Evolutionary conservation across 306 rosid species (phyloP), one percentile per base, ranked within the genome.

Genomic region (Adenanthera pavonina): DNA sequence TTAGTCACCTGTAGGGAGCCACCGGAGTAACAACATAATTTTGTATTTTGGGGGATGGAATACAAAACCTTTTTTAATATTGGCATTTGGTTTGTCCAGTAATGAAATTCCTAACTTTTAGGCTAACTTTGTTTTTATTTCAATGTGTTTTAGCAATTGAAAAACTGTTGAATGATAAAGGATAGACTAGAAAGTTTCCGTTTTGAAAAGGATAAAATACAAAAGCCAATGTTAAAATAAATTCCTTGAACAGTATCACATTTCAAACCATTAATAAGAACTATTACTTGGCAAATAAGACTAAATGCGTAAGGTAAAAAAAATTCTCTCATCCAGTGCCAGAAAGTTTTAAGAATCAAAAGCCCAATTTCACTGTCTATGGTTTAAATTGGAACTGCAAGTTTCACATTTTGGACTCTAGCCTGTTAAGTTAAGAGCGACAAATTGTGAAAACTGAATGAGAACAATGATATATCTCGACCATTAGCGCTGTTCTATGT

Each of bases 201-300:
- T 25, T 1, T 69, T 67, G 40, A 53, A 34, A 38, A 10, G 44
- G 51, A 48, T 33, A 65, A 47, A 51, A 62, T 41, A 54, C 49
- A 53, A 49, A 49, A 49, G 3, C 7, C 34, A 56, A 36, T 52
- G 54, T 60, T 11, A 68, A 73, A 15, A 75, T 2, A 1, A 14
- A 49, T 12, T 8, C 54, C 54, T 49, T 49, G 54, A 49, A 49
- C 3, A 4, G 0, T 38, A 25, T 49, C 17, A 49, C 9, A 19
- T 72, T 70, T 84, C 60, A 60, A 75, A 80, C 69, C 36, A 69
- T 69, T 60, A 80, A 80, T 48, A 38, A 19, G 43, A 60, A 38
- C 44, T 49, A 16, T 51, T 16, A 60, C 72, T 61, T 60, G 68
- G 69, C 35, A 61, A 19, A 43, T 30, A 25, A 60, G 57, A 25